Evolutionary conservation across 2,329 filamentous ascomycete species (phyloP).

Genomic region (Penicillium sp.): DNA sequence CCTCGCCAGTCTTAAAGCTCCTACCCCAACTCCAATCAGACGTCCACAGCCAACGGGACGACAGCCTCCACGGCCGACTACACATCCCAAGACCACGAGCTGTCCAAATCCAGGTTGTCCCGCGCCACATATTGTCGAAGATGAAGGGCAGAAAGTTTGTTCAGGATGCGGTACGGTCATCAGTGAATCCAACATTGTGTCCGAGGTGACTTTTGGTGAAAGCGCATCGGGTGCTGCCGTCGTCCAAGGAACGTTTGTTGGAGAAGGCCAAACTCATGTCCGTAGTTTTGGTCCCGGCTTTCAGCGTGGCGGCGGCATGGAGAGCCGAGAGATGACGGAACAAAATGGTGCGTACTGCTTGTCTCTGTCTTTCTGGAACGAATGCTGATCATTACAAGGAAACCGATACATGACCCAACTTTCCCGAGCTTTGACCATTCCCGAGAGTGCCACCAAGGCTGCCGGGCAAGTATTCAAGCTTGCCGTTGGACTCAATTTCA

Average conservation of each 20-base stretch:
- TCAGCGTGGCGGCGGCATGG: constrained; percentile 45
- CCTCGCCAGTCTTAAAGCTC: constrained; percentile 38
- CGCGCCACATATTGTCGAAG: constrained; percentile 42
- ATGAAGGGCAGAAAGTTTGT: constrained; percentile 56
- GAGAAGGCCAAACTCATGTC: constrained; percentile 75
- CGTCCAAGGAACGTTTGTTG: constrained; percentile 84
- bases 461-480: constrained; percentile 71
- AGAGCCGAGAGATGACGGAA: constrained; percentile 46
- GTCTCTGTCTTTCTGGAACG: not conserved
- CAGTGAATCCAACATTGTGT: constrained; percentile 80
- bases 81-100: constrained; percentile 36
- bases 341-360: constrained; percentile 29
- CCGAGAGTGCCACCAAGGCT: constrained; percentile 57
- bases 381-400: constrained; percentile 3
- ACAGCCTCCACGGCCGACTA: constrained; percentile 29
- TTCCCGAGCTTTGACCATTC: constrained; percentile 40
- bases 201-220: constrained; percentile 88
- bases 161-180: constrained; percentile 78
- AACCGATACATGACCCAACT: constrained; percentile 42
- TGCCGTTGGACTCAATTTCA: constrained; percentile 67
- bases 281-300: constrained; percentile 51
- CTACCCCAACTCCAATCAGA: constrained; percentile 35
- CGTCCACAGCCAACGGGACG: constrained; percentile 33
- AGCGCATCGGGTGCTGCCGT: constrained; percentile 76
- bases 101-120: constrained; percentile 45